A percentile compares a stretch with the other conserved stretches of the same genome.
Evolutionary conservation across 768 basidiomycete genomes (phyloP).

Genomic region (Termitomyces sp.): DNA sequence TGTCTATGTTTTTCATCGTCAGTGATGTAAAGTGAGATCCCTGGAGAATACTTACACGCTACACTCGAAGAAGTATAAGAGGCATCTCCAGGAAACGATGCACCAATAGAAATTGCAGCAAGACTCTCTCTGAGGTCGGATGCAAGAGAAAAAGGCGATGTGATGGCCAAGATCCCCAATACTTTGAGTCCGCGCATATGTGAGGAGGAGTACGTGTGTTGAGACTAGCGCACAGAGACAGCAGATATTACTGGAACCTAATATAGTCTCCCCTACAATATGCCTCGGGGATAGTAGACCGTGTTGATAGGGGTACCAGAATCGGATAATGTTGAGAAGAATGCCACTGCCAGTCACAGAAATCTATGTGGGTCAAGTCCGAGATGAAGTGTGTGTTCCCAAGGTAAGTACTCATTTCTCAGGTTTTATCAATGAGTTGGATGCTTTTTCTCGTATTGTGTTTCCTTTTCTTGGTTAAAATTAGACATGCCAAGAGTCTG

Average conservation of each 20-base stretch:
- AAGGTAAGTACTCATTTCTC: background rate
- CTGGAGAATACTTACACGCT: slow-evolving; percentile 11
- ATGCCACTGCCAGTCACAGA: background rate
- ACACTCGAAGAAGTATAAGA: slow-evolving; percentile 13
- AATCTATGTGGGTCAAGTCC: background rate
- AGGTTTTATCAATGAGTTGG: background rate
- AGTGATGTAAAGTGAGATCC: background rate
- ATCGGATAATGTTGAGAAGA: background rate
- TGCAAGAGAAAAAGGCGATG: background rate
- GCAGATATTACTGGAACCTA: background rate
- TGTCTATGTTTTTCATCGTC: slow-evolving; percentile 22
- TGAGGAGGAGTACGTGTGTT: background rate
- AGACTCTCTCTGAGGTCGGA: slow-evolving; percentile 8
- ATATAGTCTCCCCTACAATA: background rate
- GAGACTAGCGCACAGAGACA: background rate
- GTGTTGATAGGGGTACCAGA: background rate
- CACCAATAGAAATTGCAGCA: slow-evolving; percentile 7
- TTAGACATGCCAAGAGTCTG: background rate
- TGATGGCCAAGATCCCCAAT: background rate
- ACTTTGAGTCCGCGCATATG: background rate
- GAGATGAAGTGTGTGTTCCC: background rate
- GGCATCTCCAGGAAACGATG: slow-evolving; percentile 16
- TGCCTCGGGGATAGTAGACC: background rate
- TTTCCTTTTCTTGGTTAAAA: background rate
- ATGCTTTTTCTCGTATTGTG: background rate